Conservation (phyloP, 78 protist genomes). For the Monocercomonoides exilis region DNA sequence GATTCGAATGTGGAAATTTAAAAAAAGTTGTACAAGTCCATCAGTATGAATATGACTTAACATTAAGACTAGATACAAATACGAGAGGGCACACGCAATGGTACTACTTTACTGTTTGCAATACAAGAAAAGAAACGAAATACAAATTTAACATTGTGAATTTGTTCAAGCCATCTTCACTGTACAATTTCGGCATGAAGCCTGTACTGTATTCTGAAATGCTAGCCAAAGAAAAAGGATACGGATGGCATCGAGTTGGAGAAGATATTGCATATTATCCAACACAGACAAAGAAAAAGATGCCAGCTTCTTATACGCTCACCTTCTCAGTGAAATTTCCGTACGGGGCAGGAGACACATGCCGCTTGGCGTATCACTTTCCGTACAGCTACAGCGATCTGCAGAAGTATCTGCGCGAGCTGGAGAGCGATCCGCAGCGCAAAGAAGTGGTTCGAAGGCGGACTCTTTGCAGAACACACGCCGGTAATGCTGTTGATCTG, state of each 20-base stretch:
- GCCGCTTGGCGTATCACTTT: constrained; percentile 47
- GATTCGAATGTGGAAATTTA: constrained; percentile 65
- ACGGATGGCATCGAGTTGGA: constrained; percentile 57
- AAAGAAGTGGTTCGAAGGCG: constrained; percentile 19
- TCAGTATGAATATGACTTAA: constrained; percentile 54
- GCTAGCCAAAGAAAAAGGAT: not conserved
- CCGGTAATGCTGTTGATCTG: constrained; percentile 30
- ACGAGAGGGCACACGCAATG: constrained; percentile 61
- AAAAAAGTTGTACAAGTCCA: constrained; percentile 18
- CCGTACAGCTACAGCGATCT: constrained; percentile 67
- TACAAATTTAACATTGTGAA: constrained; percentile 65
- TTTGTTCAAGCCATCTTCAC: constrained; percentile 36
- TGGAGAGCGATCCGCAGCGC: not conserved
- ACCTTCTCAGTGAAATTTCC: constrained; percentile 29
- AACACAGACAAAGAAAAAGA: not conserved
- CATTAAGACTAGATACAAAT: constrained; percentile 47
- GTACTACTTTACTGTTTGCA: constrained; percentile 54
- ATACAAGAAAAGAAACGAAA: constrained; percentile 10
- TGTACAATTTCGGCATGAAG: constrained; percentile 49
- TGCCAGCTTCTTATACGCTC: constrained; percentile 37
- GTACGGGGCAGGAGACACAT: constrained; percentile 24
- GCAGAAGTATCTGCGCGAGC: not conserved
- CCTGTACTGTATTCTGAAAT: constrained; percentile 47
- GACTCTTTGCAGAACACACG: constrained; percentile 41
- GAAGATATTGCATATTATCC: constrained; percentile 38